phyloP scores from a whole-genome alignment of 1,284 basidiomycete species.

The Cryptococcus depauperatus region DNA sequence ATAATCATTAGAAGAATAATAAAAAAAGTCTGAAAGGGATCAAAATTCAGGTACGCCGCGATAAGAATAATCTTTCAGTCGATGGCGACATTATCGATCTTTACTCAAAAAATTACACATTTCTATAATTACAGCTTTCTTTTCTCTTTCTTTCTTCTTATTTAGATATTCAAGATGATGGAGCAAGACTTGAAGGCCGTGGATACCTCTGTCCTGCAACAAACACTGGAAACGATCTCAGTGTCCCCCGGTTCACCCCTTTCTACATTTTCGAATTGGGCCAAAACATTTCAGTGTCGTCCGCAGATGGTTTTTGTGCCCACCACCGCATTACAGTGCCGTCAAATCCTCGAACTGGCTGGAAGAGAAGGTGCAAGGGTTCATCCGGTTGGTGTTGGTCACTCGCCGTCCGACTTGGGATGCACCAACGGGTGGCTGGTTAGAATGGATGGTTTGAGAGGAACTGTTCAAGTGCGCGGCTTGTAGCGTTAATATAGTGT shows the following conservation, averaged over 20 bases:
- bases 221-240: conserved; percentile 25
- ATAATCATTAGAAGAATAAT: no score
- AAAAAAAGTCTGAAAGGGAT: no score
- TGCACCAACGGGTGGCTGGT: conserved; percentile 79
- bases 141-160: neutral
- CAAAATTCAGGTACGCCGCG: no score
- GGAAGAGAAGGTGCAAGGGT: conserved; percentile 62
- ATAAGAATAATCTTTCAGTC: no score
- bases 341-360: conserved; percentile 74
- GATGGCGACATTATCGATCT: no score
- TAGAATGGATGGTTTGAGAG: conserved; percentile 61
- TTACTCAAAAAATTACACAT: no score
- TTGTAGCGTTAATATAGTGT: neutral
- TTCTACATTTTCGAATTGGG: conserved; percentile 50
- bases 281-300: conserved; percentile 47
- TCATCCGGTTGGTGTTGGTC: conserved; percentile 80
- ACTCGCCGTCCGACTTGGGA: conserved; percentile 85
- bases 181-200: conserved; percentile 6
- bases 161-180: neutral
- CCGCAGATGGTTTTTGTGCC: conserved; percentile 64
- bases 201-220: conserved; percentile 13
- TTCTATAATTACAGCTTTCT: neutral
- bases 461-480: conserved; percentile 61
- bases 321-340: conserved; percentile 61
- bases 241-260: conserved; percentile 22